These are phyloP conservation scores for Penicillium paxilli DNA, from an alignment of 495 filamentous ascomycete species.

Conservation along the genomic window DNA sequence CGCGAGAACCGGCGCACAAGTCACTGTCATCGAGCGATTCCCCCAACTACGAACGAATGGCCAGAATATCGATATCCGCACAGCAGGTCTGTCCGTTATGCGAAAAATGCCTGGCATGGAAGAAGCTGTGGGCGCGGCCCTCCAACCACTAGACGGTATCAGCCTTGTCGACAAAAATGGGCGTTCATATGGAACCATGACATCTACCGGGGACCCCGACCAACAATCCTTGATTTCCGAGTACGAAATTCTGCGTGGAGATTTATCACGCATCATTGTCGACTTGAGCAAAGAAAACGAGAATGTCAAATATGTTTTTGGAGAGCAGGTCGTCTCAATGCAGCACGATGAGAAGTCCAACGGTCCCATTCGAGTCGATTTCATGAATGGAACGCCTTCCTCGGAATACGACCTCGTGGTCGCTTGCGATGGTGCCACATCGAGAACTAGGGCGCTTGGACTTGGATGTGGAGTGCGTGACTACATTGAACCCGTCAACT, in stretches of 20 bases:
- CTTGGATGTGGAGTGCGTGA: constrained; percentile 40
- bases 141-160: constrained; percentile 27
- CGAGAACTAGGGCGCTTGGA: constrained; percentile 47
- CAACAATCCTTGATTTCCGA: constrained; percentile 50
- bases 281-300: constrained; percentile 40
- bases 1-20: constrained; percentile 42
- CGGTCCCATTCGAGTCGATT: constrained; percentile 35
- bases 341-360: constrained; percentile 13
- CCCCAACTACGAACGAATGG: constrained; percentile 43
- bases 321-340: constrained; percentile 23
- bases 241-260: constrained; percentile 57
- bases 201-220: constrained; percentile 38
- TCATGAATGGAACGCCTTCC: constrained; percentile 31
- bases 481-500: constrained; percentile 33
- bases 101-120: constrained; percentile 51
- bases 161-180: constrained; percentile 41
- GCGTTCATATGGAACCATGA: constrained; percentile 36
- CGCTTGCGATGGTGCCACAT: constrained; percentile 49
- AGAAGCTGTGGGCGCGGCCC: constrained; percentile 35
- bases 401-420: constrained; percentile 49
- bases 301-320: constrained; percentile 47
- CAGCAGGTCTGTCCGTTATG: constrained; percentile 48
- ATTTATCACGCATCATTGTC: constrained; percentile 48
- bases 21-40: constrained; percentile 56
- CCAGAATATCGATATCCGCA: constrained; percentile 56